Conservation (phyloP, 345 rosid species). For the thale cress (Arabidopsis thaliana) region TAIR10.1 NC_003076.8:2360001-2360500, state of each 20-base stretch:
- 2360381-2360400: too few species aligned
- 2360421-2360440: too few species aligned
- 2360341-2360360: too few species aligned
- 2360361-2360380: too few species aligned
- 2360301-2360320: too few species aligned
- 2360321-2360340: too few species aligned
- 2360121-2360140: constrained; percentile 18
- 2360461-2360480: too few species aligned
- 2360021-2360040: not conserved
- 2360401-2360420: too few species aligned
- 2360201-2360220: constrained; percentile 17
- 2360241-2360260: not conserved
- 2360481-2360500: too few species aligned
- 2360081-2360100: constrained; percentile 31
- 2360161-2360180: constrained; percentile 2
- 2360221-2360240: not conserved
- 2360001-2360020: not conserved
- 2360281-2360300: too few species aligned
- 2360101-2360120: constrained; percentile 18
- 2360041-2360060: not conserved
- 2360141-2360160: not conserved
- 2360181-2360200: constrained; percentile 1
- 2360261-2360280: not conserved
- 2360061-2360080: constrained; percentile 41
- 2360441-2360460: too few species aligned